Base-by-base conservation (phyloP, 495 filamentous ascomycete species). In the Haplographium delicatum region DNA sequence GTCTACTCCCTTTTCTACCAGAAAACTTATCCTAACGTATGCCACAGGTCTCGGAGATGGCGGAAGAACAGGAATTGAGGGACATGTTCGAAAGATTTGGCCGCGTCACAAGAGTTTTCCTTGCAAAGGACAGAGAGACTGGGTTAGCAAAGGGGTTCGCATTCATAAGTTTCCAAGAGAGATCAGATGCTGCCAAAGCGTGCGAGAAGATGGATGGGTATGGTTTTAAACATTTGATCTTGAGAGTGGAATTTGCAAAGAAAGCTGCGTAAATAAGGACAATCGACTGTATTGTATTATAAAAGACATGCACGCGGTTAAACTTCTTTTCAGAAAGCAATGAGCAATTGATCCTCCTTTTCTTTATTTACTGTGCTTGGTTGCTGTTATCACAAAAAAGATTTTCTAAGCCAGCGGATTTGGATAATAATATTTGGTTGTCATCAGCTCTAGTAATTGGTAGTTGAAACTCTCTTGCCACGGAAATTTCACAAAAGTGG, bases 191-290 rank as follows among this genome's bases (percentile, higher is more conserved):
- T 47, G 82, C 85, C 50, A 86, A 82, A 69, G 93, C 93, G 6
- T 96, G 91, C 71, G 84, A 86, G 72, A 97, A 95, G 76, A 87
- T 98, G 85, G 93, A 98, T 72, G 94, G 94, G 57, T 96, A 86
- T 69, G 89, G 89, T 63, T 95, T 90, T 71, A 84, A 85, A 65
- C 89, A 95, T 70, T 73, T 95, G 58, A 95, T 95, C 65, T 69
- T 95, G 53, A 83, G 86, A 63, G 89, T 95, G 53, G 89, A 95
- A 68, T 95, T 95, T 69, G 87, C 89, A 42, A 93, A 93, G 81
- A 84, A 88, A 66, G 74, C 86, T 51, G 71, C 75, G 56, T 81
- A 72, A 37, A 45, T 42, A 48, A 20, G 33, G 25, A 15, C 20
- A 11, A 24, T 24, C 2, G 20, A n/a, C 10, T 43, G 24, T 43